Base-by-base conservation (phyloP, 352 stramenopile species). In the Phytophthora sp. region DNA sequence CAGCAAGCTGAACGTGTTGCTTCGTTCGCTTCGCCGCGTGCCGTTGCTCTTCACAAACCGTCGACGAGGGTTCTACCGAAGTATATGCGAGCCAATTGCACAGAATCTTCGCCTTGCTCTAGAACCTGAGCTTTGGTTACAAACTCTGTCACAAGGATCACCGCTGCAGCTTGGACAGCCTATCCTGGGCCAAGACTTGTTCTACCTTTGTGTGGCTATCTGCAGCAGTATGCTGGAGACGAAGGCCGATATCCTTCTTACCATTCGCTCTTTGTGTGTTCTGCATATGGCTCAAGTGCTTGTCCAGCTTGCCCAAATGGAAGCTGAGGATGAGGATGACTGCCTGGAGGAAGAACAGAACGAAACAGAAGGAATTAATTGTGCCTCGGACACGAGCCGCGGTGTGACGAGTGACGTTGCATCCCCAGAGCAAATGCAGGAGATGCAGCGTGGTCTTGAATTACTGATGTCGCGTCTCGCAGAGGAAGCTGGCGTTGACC, bases 231-330 rank as follows among this genome's bases (percentile, higher is more conserved):
- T 93, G 76, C 30, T 95, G 39, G 77, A 72, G 21, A 84, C 82
- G 2, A 93, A 94, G 52, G 75, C 87, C 0, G 82, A 95, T 20
- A 92, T 95, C 32, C 48, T 95, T 44, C 71, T 87, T 18, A 92
- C 87, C 1, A 85, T 95, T 23, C 84, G 84, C 13, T 88, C 77
- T 11, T 76, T 95, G 23, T 92, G 83, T 27, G 72, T 92, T 35
- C 66, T 95, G 4, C 72, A 92, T 63, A 92, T 94, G 81, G 79
- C 72, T 2, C 87, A 95, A 70, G 81, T 89, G 30, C 70, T 94
- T 12, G 57, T 94, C 0, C 87, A 94, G 51, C 66, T 90, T 6
- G 68, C 78, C 3, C 76, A 75, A 34, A 63, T 82, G 57, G 72
- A 72, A 28, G 64, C 73, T 6, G 85, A 94, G 65, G 81, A 84